Conservation (phyloP, 768 basidiomycete genomes). For the Wakefieldia striispora region DNA sequence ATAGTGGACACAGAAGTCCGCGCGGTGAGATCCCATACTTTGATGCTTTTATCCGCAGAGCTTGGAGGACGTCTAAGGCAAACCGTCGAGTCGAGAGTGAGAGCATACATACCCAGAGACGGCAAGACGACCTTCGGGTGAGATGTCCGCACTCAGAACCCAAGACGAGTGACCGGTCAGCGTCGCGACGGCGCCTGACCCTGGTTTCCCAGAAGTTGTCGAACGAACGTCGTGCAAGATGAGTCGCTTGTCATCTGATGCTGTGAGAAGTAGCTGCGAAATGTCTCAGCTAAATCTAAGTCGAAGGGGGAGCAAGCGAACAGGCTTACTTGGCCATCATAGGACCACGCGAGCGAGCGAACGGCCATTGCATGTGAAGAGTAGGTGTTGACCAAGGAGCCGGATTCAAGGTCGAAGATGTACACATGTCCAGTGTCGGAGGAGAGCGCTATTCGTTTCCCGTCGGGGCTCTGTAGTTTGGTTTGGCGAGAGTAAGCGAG, state of each 20-base stretch:
- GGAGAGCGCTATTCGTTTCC: slow-evolving; percentile 75
- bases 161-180: slow-evolving; percentile 89
- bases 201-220: slow-evolving; percentile 53
- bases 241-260: slow-evolving; percentile 90
- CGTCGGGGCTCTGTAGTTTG: slow-evolving; percentile 76
- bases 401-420: slow-evolving; percentile 77
- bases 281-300: background rate
- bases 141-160: slow-evolving; percentile 82
- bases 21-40: slow-evolving; percentile 82
- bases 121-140: slow-evolving; percentile 75
- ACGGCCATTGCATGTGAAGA: slow-evolving; percentile 90
- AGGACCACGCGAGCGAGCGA: slow-evolving; percentile 84
- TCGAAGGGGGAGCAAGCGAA: background rate
- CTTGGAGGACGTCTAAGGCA: slow-evolving; percentile 34
- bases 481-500: background rate
- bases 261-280: slow-evolving; percentile 78
- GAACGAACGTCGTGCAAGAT: slow-evolving; percentile 86
- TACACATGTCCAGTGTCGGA: slow-evolving; percentile 87
- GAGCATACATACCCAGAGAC: slow-evolving; percentile 68
- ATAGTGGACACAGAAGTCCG: slow-evolving; percentile 74
- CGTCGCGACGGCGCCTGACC: slow-evolving; percentile 79
- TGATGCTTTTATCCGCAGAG: slow-evolving; percentile 82
- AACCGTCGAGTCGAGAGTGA: background rate
- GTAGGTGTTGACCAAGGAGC: slow-evolving; percentile 64
- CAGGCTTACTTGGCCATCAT: slow-evolving; percentile 74